phyloP scores from a whole-genome alignment of 176 grass and related monocot genomes.

The Carex scoparia region DNA sequence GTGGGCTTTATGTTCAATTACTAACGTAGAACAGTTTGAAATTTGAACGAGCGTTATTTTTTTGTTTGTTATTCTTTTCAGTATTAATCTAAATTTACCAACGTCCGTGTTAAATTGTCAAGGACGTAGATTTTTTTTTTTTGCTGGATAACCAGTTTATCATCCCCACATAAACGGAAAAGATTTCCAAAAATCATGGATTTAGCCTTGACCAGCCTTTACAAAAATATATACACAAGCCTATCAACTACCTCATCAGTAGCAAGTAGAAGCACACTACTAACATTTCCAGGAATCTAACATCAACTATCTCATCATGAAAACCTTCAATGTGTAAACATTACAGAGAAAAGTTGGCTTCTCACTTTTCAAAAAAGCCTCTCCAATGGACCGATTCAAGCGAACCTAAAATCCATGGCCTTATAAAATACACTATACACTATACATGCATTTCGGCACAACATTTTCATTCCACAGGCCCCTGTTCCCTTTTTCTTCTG shows the following conservation, averaged over 20 bases:
- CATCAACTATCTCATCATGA: constrained; percentile 11
- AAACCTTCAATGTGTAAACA: constrained; percentile 23
- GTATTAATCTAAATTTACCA: too few relatives aligned
- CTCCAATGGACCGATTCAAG: background rate
- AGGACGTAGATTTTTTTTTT: too few relatives aligned
- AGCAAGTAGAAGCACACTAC: constrained; percentile 11
- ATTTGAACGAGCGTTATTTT: too few relatives aligned
- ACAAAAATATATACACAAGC: constrained; percentile 29
- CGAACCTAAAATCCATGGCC: background rate
- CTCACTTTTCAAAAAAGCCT: constrained; percentile 5
- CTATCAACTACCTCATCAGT: constrained; percentile 14
- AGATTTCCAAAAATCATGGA: background rate
- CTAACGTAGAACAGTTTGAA: too few relatives aligned
- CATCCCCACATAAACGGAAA: background rate
- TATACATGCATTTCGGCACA: constrained; percentile 8
- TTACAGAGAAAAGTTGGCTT: constrained; percentile 8
- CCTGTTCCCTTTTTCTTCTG: background rate
- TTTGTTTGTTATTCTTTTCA: too few relatives aligned
- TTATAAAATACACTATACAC: constrained; percentile 15
- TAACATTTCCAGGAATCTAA: constrained; percentile 11
- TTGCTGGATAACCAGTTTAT: background rate
- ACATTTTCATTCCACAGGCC: background rate
- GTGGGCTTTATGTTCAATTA: too few relatives aligned
- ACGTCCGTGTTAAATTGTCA: too few relatives aligned
- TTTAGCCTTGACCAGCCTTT: constrained; percentile 11